Base-by-base conservation (phyloP, 176 grass and related monocot species). In the Paspalum notatum region DNA sequence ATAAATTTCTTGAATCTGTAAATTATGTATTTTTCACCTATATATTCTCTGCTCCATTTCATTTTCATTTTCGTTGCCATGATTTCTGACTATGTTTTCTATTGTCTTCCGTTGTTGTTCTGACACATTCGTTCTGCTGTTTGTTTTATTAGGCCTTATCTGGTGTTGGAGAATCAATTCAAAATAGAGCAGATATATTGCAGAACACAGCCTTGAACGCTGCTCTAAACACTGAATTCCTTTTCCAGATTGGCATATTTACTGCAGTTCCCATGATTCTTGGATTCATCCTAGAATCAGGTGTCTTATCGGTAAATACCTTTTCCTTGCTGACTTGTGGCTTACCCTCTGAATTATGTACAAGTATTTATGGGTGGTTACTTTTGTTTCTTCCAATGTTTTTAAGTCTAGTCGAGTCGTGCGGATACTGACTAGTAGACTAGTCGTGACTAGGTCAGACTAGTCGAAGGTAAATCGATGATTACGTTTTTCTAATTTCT, bases 191-290 rank as follows among this genome's bases (percentile, higher is more conserved):
- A 4, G 51, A 90, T 72, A 70, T 97, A 86, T 85, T 94, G 82
- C 80, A 84, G 77, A 97, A 97, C 54, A 78, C 70, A 66, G 87
- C 94, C 22, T 27, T 97, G 68, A 86, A 82, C 14, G 47, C 90
- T 10, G 91, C 94, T 51, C 78, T 97, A 74, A 97, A 97, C 77
- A 90, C 94, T 17, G 89, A 97, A 21, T 97, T 97, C 82, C 94
- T 97, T 82, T 92, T 97, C 71, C 94, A 97, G 76, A 97, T 97
- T 71, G 94, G 94, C 87, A 71, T 92, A 61, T 94, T 97, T 89
- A 94, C 91, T 78, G 89, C 94, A 80, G 54, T 97, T 80, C 94
- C 94, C 32, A 97, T 94, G 91, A 78, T 97, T 87, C 83, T 97
- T 78, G 94, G 94, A 66, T 77, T 94, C 72, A 94, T 97, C 77